Percentiles rank a stretch among this genome's conserved stretches.
These are phyloP conservation scores for Lyophyllum decastes DNA, from an alignment of 768 basidiomycete genomes.

Conservation along the genomic window DNA sequence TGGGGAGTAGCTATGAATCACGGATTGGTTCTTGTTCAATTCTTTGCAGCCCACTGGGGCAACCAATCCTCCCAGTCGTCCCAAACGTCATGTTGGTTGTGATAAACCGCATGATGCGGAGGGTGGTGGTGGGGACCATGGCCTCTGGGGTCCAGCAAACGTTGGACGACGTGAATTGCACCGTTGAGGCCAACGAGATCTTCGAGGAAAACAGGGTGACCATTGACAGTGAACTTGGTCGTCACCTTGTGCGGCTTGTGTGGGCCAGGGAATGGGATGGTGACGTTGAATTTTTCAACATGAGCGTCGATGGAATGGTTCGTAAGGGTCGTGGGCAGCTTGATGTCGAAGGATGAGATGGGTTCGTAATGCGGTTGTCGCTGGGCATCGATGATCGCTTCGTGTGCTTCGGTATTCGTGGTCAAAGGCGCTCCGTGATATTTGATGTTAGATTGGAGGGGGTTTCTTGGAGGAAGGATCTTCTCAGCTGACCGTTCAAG, in stretches of 20 bases:
- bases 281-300: slow-evolving; percentile 47
- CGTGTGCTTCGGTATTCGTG: neutral
- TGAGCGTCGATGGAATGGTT: slow-evolving; percentile 47
- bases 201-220: slow-evolving; percentile 33
- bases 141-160: slow-evolving; percentile 42
- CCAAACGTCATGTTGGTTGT: slow-evolving; percentile 18
- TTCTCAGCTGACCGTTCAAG: neutral
- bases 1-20: neutral
- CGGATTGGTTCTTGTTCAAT: slow-evolving; percentile 14
- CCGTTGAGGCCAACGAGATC: slow-evolving; percentile 61
- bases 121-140: slow-evolving; percentile 11
- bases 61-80: slow-evolving; percentile 55
- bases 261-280: slow-evolving; percentile 38
- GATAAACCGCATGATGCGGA: neutral
- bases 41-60: slow-evolving; percentile 43
- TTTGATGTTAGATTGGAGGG: neutral
- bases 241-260: slow-evolving; percentile 26
- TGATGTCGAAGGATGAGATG: slow-evolving; percentile 33
- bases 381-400: neutral
- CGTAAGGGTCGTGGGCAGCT: slow-evolving; percentile 41
- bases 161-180: slow-evolving; percentile 50
- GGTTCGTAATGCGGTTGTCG: slow-evolving; percentile 23
- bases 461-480: neutral
- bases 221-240: slow-evolving; percentile 43
- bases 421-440: neutral